A percentile compares a stretch with the other conserved stretches of the same genome.
Evolutionary conservation across 495 filamentous ascomycete species (phyloP).

Genomic region (Annulohypoxylon bovei): DNA sequence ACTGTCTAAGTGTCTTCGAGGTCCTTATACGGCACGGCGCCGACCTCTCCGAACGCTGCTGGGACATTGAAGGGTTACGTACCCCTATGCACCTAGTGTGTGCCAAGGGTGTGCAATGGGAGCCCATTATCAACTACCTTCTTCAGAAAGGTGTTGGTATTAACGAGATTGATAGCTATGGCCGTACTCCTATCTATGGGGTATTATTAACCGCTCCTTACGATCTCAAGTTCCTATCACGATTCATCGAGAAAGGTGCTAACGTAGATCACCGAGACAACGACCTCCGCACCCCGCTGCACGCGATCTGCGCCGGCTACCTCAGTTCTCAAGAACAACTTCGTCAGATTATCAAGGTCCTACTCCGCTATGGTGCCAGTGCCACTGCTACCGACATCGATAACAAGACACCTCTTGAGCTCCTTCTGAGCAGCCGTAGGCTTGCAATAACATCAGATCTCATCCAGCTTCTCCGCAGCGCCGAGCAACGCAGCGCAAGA

Average conservation of each 20-base stretch:
- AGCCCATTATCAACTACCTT: not conserved
- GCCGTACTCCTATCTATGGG: slow-evolving; percentile 7
- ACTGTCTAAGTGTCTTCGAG: not conserved
- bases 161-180: not conserved
- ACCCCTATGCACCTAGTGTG: slow-evolving; percentile 13
- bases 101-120: not conserved
- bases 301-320: not conserved
- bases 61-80: not conserved
- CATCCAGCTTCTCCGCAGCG: not conserved
- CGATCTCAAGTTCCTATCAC: not conserved
- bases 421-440: not conserved
- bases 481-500: not conserved
- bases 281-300: slow-evolving; percentile 3
- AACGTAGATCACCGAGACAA: slow-evolving; percentile 15
- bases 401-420: not conserved
- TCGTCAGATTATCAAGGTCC: not conserved
- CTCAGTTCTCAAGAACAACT: not conserved
- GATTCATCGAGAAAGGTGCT: slow-evolving; percentile 11
- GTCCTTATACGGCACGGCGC: not conserved
- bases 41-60: not conserved
- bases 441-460: not conserved
- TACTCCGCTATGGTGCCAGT: slow-evolving; percentile 1
- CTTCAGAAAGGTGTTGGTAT: not conserved
- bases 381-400: not conserved
- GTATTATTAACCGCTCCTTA: not conserved